These are phyloP conservation scores for Boletus semigastroideus DNA, from an alignment of 1,284 basidiomycete genomes.

Conservation along the genomic window DNA sequence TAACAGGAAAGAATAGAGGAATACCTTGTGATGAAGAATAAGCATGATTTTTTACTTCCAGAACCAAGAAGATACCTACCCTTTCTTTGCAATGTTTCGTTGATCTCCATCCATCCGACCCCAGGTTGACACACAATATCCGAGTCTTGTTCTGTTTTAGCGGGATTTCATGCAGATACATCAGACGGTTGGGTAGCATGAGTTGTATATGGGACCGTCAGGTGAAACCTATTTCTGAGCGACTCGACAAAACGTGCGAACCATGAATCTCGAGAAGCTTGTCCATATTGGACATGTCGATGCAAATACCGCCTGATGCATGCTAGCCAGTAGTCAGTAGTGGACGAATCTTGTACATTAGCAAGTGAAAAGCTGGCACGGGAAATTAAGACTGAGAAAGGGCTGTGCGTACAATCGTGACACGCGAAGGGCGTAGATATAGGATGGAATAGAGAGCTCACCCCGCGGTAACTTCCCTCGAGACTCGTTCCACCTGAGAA, in stretches of 20 bases:
- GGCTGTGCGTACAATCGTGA: neutral
- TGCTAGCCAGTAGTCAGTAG: constrained; percentile 36
- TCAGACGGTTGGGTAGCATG: neutral
- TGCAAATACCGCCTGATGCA: constrained; percentile 70
- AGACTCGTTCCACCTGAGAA: constrained; percentile 71
- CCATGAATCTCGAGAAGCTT: constrained; percentile 78
- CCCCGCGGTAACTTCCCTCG: constrained; percentile 66
- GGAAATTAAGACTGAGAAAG: neutral
- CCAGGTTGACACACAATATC: constrained; percentile 87
- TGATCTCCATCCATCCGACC: constrained; percentile 84
- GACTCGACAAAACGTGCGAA: constrained; percentile 28
- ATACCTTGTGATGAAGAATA: constrained; percentile 42
- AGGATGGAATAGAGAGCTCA: constrained; percentile 33
- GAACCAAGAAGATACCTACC: constrained; percentile 35
- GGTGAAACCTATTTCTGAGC: neutral
- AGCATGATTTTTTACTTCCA: neutral
- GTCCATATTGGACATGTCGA: constrained; percentile 88
- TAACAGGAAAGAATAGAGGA: constrained; percentile 86
- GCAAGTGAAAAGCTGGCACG: neutral
- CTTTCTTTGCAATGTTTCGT: constrained; percentile 67
- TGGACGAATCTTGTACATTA: neutral
- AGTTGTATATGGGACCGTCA: neutral
- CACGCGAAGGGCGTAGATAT: neutral
- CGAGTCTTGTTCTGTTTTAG: constrained; percentile 64
- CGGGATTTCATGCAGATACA: neutral